Base-by-base conservation (phyloP, 164 flowering plant genomes). In the Magnolia sinica region DNA sequence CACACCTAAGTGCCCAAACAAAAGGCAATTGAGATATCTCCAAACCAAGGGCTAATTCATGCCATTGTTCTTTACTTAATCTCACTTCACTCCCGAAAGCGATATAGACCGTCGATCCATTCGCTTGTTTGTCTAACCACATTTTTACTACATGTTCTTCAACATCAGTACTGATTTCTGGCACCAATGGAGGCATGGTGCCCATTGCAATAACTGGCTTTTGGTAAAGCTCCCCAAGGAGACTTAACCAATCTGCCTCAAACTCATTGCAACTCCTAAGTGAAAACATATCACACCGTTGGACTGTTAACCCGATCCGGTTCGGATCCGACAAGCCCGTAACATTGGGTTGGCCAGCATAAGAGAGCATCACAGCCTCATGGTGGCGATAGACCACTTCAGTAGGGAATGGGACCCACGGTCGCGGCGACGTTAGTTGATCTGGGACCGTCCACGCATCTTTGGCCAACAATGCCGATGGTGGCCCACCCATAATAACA, bases 101-200 rank as follows among this genome's bases (percentile, higher is more conserved):
- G 3, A 87, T 87, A 68, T 77, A 85, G 9, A 84, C 58, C 0
- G 78, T 81, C 7, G 84, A 77, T 20, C 78, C 81, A 0, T 70
- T 76, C n/a, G 74, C 66, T 58, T 86, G 81, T 45, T 72, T 7
- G 52, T 88, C 87, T 1, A 88, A 81, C 92, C 92, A 89, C 37
- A 71, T 45, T 10, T 50, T 5, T 4, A 5, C 24, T 18, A 13
- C 58, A 2, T 29, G 10, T 24, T 74, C 61, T 2, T 14, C 9
- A 45, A 10, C 37, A 4, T 7, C 18, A 3, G n/a, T n/a, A 13
- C 24, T 27, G 24, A 4, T 23, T 29, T 20, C n/a, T 6, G 58
- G 16, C 8, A 19, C 14, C 16, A n/a, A 1, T 2, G 76, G 58
- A 3, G 76, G 80, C n/a, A 81, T 27, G n/a, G 67, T 3, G 22